Evolutionary conservation across 495 filamentous ascomycete genomes (phyloP).

Genomic region (Neurospora sp.): DNA sequence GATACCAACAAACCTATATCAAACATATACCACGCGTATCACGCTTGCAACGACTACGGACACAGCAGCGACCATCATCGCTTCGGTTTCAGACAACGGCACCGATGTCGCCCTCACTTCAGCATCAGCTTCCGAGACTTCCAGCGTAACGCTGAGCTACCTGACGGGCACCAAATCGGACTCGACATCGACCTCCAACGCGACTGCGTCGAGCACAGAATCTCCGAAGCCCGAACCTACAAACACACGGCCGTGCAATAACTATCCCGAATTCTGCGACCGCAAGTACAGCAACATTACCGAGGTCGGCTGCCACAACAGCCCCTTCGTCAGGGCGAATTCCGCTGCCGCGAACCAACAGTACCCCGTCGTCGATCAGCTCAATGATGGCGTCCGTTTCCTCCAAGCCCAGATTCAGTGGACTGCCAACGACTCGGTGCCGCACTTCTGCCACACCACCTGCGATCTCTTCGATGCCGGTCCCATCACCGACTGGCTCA

Average conservation of each 20-base stretch:
- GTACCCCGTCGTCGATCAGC: constrained; percentile 56
- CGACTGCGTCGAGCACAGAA: constrained; percentile 24
- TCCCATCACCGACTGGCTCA: constrained; percentile 64
- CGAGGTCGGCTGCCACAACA: constrained; percentile 77
- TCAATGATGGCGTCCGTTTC: constrained; percentile 85
- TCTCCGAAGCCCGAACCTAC: constrained; percentile 37
- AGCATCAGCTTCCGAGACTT: constrained; percentile 7
- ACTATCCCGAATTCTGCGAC: constrained; percentile 71
- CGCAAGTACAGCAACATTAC: constrained; percentile 86
- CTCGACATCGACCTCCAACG: constrained; percentile 22
- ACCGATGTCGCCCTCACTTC: constrained; percentile 21
- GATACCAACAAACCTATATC: constrained; percentile 29
- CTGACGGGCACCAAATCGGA: constrained; percentile 29
- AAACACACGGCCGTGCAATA: constrained; percentile 76
- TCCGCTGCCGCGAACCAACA: constrained; percentile 73
- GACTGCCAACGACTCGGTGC: constrained; percentile 28
- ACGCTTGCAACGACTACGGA: constrained; percentile 22
- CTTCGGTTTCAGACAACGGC: constrained; percentile 29
- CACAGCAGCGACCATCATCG: not conserved
- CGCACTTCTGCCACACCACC: constrained; percentile 65
- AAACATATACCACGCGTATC: constrained; percentile 25
- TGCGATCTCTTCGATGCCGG: constrained; percentile 76
- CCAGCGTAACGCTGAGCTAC: constrained; percentile 26
- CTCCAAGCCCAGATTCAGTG: constrained; percentile 70
- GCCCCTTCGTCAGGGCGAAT: constrained; percentile 62